A percentile compares a stretch with the other conserved stretches of the same genome.
These are phyloP conservation scores for Entonaema liquescens DNA, from an alignment of 495 filamentous ascomycete species.

Conservation along the genomic window DNA sequence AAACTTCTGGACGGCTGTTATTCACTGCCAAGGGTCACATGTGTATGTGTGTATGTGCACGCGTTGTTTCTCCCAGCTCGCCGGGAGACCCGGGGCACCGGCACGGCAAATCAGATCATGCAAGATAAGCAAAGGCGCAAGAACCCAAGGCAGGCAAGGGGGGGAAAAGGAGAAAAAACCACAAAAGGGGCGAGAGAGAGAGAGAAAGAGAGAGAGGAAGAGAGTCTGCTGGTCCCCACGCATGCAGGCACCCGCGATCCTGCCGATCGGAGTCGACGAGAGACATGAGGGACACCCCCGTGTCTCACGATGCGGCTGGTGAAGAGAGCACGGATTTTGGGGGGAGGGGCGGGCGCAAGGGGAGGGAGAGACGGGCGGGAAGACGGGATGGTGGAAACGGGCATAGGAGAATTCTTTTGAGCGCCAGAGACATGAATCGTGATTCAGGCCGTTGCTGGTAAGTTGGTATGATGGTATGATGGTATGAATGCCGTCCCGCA, in stretches of 20 bases:
- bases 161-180: background rate
- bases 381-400: slow-evolving; percentile 31
- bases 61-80: slow-evolving; percentile 15
- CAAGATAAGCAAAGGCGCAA: background rate
- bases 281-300: slow-evolving; percentile 13
- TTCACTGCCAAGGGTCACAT: background rate
- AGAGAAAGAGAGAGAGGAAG: background rate
- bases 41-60: background rate
- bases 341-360: background rate
- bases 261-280: slow-evolving; percentile 28
- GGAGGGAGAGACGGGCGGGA: background rate
- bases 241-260: background rate
- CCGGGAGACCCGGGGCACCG: slow-evolving; percentile 25
- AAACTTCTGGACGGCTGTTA: background rate
- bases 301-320: slow-evolving; percentile 35
- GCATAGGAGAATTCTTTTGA: slow-evolving; percentile 42
- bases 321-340: background rate
- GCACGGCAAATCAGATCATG: slow-evolving; percentile 13
- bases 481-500: background rate
- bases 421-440: background rate
- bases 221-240: slow-evolving; percentile 2
- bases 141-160: background rate
- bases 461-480: background rate
- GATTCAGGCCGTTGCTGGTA: background rate
- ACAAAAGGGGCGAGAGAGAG: background rate